These are phyloP conservation scores for Spatholobus suberectus DNA, from an alignment of 306 rosid genomes.

Conservation along the genomic window DNA sequence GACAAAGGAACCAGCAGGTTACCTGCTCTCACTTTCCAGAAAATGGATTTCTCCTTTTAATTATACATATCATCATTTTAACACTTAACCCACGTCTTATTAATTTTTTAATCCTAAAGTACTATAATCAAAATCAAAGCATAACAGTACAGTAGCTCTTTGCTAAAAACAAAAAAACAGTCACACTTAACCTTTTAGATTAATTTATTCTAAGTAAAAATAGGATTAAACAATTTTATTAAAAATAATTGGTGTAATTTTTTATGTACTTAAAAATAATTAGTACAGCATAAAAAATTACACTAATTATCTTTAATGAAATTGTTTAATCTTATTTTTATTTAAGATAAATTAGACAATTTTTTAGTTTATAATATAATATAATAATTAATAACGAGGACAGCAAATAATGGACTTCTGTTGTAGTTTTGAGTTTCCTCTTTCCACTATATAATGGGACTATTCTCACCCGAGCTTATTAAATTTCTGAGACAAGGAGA, in stretches of 20 bases:
- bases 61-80: neutral
- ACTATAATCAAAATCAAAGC: conserved; percentile 4
- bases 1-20: conserved; percentile 15
- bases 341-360: too few relatives aligned
- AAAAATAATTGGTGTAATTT: too few relatives aligned
- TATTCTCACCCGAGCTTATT: neutral
- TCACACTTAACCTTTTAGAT: neutral
- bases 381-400: neutral
- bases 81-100: neutral
- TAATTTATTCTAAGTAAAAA: too few relatives aligned
- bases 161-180: conserved; percentile 39
- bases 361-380: neutral
- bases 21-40: conserved; percentile 28
- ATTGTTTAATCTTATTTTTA: too few relatives aligned
- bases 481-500: neutral
- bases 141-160: neutral
- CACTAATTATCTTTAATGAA: too few relatives aligned
- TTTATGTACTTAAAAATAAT: too few relatives aligned
- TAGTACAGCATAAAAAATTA: too few relatives aligned
- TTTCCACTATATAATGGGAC: conserved; percentile 48
- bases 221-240: too few relatives aligned
- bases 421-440: neutral
- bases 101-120: neutral
- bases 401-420: neutral
- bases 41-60: neutral